These are phyloP conservation scores for Fusarium humuli DNA, from an alignment of 2,329 filamentous ascomycete genomes.

Conservation along the genomic window DNA sequence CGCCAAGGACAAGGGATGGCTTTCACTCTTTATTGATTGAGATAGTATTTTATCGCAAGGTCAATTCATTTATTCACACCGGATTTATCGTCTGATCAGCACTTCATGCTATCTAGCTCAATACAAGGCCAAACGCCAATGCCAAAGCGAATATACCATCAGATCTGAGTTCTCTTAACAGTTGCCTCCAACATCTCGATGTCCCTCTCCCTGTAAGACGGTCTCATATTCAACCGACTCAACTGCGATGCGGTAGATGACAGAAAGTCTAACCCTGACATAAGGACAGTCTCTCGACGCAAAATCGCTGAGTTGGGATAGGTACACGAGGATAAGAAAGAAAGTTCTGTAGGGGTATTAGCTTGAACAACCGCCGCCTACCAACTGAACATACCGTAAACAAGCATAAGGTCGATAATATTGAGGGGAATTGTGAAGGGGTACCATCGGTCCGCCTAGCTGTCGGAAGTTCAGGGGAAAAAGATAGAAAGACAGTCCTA, in stretches of 20 bases:
- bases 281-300: no score
- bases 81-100: neutral
- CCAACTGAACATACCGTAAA: neutral
- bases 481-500: neutral
- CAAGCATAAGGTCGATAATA: neutral
- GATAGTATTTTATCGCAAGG: neutral
- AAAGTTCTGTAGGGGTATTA: neutral
- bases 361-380: neutral
- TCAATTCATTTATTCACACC: neutral
- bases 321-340: no score
- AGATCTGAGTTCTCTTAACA: no score
- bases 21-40: no score
- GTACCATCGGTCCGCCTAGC: fast-evolving
- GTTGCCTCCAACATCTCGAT: no score
- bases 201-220: no score
- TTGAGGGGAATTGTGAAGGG: no score
- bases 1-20: neutral
- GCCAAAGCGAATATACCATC: neutral
- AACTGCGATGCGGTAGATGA: no score
- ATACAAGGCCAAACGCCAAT: neutral
- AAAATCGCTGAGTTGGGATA: no score
- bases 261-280: no score
- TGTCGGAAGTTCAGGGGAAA: neutral
- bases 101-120: neutral
- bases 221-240: no score